Base-by-base conservation (phyloP, 2,329 filamentous ascomycete genomes). In the Fusarium fracticaudum region DNA sequence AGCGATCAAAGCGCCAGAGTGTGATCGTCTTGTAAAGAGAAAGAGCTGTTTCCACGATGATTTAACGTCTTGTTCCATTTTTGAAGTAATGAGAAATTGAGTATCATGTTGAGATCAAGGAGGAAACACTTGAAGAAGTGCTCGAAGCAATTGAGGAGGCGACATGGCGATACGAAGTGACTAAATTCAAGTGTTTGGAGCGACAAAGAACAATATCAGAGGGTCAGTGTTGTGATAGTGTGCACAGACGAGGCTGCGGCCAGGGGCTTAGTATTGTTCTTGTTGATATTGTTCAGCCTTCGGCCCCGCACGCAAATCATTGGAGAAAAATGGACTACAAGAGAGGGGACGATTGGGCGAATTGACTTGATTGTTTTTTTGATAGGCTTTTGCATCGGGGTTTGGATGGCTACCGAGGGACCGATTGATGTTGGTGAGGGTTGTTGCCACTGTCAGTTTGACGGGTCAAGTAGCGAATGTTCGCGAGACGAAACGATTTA, bases 21-120 rank as follows among this genome's bases (percentile, higher is more conserved):
- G 92, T 22, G 84, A 83, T 73, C 81, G 85, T n/a, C 86, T 89
- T 0, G 91, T 93, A 80, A 97, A 98, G 47, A 85, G 84, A 80
- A 98, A 96, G 8, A 98, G 86, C 53, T 86, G 80, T 37, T 67
- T 80, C 81, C 82, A 85, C 29, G 80, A 80, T 22, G 79, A 72
- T 22, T 71, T 78, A 5, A 47, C 58, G 17, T 69, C 64, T 33
- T 69, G 64, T 41, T 76, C 64, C 74, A 77, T 77, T 26, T 37
- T 69, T 33, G 53, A 48, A 47, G 45, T 22, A 38, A 15, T 15
- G 9, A 12, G 37, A 26, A 44, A 26, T 45, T 7, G 8, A 7
- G 15, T 22, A n/a, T 66, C 57, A 66, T 37, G 54, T 0, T 13
- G 53, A 61, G 13, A 47, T 72, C 14, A 22, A 58, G 20, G 26